phyloP scores from a whole-genome alignment of 2,329 filamentous ascomycete species.

The Tolypocladium nubicola region DNA sequence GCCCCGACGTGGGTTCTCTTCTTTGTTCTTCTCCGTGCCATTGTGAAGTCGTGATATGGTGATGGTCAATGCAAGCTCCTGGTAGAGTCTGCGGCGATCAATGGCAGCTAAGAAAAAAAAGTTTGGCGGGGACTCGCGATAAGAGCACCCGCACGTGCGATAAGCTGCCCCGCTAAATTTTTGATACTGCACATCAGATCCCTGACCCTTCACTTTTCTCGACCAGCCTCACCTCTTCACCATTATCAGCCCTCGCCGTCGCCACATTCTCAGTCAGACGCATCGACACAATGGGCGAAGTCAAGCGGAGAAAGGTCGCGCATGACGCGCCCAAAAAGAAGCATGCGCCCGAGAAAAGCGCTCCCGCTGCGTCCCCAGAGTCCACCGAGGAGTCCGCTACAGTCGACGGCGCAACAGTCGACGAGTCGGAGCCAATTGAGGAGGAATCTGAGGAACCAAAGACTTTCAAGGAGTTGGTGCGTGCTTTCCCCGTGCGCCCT shows the following conservation, averaged over 20 bases:
- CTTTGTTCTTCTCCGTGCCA: conserved; percentile 76
- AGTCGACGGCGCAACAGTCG: conserved; percentile 19
- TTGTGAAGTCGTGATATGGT: conserved; percentile 24
- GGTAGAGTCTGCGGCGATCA: background rate
- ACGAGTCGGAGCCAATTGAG: conserved; percentile 20
- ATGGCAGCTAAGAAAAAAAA: conserved; percentile 25
- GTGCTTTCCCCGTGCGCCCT: conserved; percentile 1
- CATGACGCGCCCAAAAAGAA: conserved; percentile 15
- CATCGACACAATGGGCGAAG: conserved; percentile 18
- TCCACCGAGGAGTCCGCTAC: conserved; percentile 22
- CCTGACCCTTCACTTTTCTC: too few species aligned
- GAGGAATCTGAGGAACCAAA: conserved; percentile 30
- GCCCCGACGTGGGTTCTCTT: conserved; percentile 77
- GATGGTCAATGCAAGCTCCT: conserved; percentile 1
- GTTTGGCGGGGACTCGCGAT: conserved; percentile 20
- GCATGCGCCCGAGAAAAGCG: background rate
- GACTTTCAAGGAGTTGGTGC: conserved; percentile 56
- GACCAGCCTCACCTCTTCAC: background rate
- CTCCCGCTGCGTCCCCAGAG: conserved; percentile 8
- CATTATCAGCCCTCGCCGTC: background rate
- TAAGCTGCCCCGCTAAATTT: conserved; percentile 23
- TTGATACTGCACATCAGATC: conserved; percentile 3
- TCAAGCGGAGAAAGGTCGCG: conserved; percentile 31
- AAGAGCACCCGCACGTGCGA: conserved; percentile 20
- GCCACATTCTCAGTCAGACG: background rate